Evolutionary conservation across 345 rosid genomes (phyloP).

Genomic region (Trapa incisa): DNA sequence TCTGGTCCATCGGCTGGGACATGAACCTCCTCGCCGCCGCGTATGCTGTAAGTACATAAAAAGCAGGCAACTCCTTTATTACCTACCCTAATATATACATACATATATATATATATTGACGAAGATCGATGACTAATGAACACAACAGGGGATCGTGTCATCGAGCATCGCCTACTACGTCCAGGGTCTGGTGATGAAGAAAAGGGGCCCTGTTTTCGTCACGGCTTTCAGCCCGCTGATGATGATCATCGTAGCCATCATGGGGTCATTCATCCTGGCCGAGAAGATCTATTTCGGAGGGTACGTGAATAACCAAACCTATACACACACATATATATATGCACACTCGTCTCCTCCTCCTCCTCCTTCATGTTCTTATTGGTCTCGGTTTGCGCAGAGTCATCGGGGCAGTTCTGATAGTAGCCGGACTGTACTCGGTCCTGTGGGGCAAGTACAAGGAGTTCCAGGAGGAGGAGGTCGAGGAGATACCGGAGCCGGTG

Average conservation of each 20-base stretch:
- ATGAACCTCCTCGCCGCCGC: constrained; percentile 95
- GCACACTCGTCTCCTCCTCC: not conserved
- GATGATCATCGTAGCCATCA: constrained; percentile 78
- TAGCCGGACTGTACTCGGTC: constrained; percentile 54
- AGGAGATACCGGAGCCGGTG: constrained; percentile 33
- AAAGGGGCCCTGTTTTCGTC: constrained; percentile 80
- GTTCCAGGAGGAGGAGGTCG: constrained; percentile 18
- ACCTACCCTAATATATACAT: too few species aligned
- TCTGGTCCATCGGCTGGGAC: constrained; percentile 68
- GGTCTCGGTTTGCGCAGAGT: constrained; percentile 25
- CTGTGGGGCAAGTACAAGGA: constrained; percentile 88
- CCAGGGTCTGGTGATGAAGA: constrained; percentile 79
- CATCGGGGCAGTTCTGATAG: constrained; percentile 49
- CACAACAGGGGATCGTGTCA: constrained; percentile 34
- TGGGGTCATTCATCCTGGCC: constrained; percentile 78
- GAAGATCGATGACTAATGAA: too few species aligned
- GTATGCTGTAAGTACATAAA: constrained; percentile 41
- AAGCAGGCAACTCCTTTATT: too few species aligned
- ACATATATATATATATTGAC: too few species aligned
- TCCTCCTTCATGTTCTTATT: not conserved
- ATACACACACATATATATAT: too few species aligned
- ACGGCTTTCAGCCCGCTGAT: constrained; percentile 88
- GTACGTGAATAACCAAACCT: constrained; percentile 14
- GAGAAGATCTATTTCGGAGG: constrained; percentile 81
- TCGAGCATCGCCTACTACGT: constrained; percentile 92